Evolutionary conservation across 202 grass and related monocot genomes (phyloP), one percentile per base, ranked within the genome.

Genomic region (Carex arenaria): DNA sequence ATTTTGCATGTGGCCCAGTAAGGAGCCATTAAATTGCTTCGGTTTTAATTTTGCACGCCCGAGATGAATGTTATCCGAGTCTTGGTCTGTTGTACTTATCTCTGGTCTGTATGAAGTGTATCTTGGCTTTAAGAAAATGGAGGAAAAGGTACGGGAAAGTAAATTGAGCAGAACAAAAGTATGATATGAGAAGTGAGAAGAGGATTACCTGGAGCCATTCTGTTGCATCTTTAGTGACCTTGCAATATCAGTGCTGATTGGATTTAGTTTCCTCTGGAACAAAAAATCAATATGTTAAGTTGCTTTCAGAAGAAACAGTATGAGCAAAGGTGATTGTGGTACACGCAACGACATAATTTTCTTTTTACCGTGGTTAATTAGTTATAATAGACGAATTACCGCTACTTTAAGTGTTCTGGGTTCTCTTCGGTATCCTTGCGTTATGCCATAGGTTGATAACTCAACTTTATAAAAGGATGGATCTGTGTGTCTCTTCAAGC

Each of bases 401-500:
- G 86, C 90, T 15, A 81, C 55, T 90, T 87, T 92, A 32, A 83
- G 38, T 65, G 80, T 79, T 83, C 80, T 90, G 68, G 74, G 90
- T 81, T 95, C 90, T 79, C 77, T 87, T 64, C 36, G 83, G 74
- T 79, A 82, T 82, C 86, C 80, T 72, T 82, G 80, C 40, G 80
- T 74, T 55, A 86, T 40, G 63, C 63, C 80, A 61, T 92, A 90
- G 61, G 86, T 86, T 15, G 89, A 70, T 0, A 87, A 91, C 64
- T 89, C 83, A 12, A 77, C 82, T 80, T 70, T 99, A 64, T 86
- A 99, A 83, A 88, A 85, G 7, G 91, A 91, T 1, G 91, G 91
- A 82, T 99, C 88, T 2, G 91, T 85, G 81, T 95, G 94, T 88
- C 96, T 92, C 88, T 95, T 99, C 83, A 99, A 80, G 78, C 96